phyloP scores from a whole-genome alignment of 495 filamentous ascomycete species.

The Aspergillus panamensis region DNA sequence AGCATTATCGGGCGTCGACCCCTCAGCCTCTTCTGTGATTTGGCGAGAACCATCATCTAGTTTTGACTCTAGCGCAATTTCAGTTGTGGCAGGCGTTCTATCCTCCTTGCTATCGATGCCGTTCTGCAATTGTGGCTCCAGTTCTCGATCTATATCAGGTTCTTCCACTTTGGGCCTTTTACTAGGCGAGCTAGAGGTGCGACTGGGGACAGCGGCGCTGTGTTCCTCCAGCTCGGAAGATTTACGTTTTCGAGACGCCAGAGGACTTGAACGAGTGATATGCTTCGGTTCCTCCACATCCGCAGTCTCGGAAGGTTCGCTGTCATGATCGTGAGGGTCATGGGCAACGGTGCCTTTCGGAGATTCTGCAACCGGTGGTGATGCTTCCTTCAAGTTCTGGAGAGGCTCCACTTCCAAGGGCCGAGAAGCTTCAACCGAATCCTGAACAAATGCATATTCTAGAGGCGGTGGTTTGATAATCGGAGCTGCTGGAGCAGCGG shows the following conservation, averaged over 20 bases:
- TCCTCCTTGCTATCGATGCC: constrained; percentile 20
- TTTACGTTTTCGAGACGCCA: constrained; percentile 30
- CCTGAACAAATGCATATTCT: constrained; percentile 2
- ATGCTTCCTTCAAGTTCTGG: constrained; percentile 1
- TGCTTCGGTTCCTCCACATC: background rate
- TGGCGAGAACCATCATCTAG: constrained; percentile 22
- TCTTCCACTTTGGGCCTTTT: constrained; percentile 38
- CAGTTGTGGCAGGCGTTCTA: constrained; percentile 21
- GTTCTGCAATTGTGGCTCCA: constrained; percentile 23
- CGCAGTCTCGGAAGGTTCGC: background rate
- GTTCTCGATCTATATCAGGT: constrained; percentile 21
- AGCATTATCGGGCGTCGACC: constrained; percentile 19
- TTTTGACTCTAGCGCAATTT: constrained; percentile 16
- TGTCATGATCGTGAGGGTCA: constrained; percentile 5
- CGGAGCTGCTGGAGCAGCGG: background rate
- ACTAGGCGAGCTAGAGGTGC: constrained; percentile 16
- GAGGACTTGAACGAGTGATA: constrained; percentile 15
- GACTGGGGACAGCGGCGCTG: constrained; percentile 13
- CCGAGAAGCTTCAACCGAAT: constrained; percentile 1
- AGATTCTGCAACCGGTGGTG: constrained; percentile 6
- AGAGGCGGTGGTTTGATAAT: constrained; percentile 14
- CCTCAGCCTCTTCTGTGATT: constrained; percentile 24
- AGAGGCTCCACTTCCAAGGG: constrained; percentile 3
- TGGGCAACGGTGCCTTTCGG: constrained; percentile 13
- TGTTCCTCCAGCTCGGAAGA: constrained; percentile 29